Base-by-base conservation (phyloP, 768 basidiomycete genomes). In the Mycena haematopus region DNA sequence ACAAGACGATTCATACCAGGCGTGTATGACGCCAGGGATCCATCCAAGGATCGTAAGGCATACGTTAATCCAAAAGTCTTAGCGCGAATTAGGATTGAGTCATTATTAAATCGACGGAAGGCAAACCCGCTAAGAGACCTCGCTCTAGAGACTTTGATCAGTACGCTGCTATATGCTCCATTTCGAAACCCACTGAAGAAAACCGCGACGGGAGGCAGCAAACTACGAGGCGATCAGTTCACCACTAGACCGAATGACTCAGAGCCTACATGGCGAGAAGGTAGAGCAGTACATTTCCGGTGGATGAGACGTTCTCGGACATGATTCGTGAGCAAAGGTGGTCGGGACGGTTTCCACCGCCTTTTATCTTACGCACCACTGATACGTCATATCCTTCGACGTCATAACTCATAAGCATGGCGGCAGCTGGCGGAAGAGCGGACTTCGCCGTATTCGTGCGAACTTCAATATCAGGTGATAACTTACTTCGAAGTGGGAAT, bases 21-120 rank as follows among this genome's bases (percentile, higher is more conserved):
- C 77, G 63, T 80, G 78, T 8, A 80, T 54, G 1, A 78, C 71
- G 27, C 77, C 79, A 10, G 79, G 78, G 40, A 79, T 77, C 77
- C 77, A 80, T 31, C 77, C 79, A 25, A 78, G 65, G n/a, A 77
- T 67, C 53, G 73, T 75, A 0, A 79, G 67, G n/a, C 73, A 70
- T 44, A 78, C 65, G 63, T 79, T 78, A 50, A 77, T 76, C 69
- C 72, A 72, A 38, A 77, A 69, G 44, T 77, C 75, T n/a, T 71
- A n/a, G 35, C 27, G 25, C 25, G 44, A 11, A 25, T 27, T 44
- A 47, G 14, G 9, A n/a, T 27, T 11, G 17, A 38, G 24, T 40
- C 1, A 21, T 6, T 5, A 14, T 22, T 8, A 24, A 8, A 22
- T 21, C 6, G 15, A 11, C 17, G 51, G 45, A 6, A 51, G 14